Base-by-base conservation (phyloP, 805 yeast genomes). In the Spathaspora hagerdaliae region DNA sequence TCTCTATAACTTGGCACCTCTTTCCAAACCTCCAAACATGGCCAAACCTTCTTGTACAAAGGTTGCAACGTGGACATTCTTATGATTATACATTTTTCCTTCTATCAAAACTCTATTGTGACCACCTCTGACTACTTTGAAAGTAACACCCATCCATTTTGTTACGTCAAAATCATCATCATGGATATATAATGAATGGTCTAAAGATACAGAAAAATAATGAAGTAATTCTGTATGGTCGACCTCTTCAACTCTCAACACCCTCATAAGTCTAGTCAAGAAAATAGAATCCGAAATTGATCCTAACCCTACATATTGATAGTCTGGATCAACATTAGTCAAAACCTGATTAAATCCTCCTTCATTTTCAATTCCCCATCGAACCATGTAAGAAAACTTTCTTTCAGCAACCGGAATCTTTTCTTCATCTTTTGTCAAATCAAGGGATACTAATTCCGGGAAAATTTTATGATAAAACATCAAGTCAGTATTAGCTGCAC, bases 271-370 rank as follows among this genome's bases (percentile, higher is more conserved):
- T 2, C 82, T 61, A 8, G 78, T 69, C 41, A 83, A 59, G 46
- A 79, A 73, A 45, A 77, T 73, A 10, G 81, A 72, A 56, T 83
- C 89, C 0, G 85, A 74, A 11, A 81, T 61, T 45, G 79, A 79
- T 1, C 83, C 82, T 36, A 82, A 56, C 0, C 83, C 83, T 7
- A 75, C 80, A 60, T 78, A 81, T 48, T 77, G 59, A 45, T 48
- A 61, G 19, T 48, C 55, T 5, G 45, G 46, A 35, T 58, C 51
- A 7, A 46, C 42, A 36, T 51, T 43, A 3, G 41, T 43, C n/a
- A 54, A 42, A 6, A 33, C 39, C 15, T 42, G 44, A 27, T 48
- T 26, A 26, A 29, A 33, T 3, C 38, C 42, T 7, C 35, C 44
- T 39, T 50, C 50, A 26, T 50, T 50, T 19, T 57, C 56, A 29